Conservation (phyloP, 257 asterid species). For the Solanum ossicruentum region DNA sequence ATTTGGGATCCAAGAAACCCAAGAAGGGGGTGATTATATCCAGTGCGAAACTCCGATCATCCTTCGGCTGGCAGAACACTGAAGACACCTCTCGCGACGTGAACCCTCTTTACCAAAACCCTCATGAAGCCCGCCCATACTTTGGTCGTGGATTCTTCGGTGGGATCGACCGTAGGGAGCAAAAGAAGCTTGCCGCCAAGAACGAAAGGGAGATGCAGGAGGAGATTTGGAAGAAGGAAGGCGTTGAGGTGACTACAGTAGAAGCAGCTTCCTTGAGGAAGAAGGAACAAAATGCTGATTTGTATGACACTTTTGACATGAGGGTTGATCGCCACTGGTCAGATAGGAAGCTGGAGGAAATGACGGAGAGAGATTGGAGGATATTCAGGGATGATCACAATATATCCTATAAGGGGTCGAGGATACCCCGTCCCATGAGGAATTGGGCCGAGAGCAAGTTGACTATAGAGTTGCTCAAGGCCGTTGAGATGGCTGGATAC, state of each 20-base stretch:
- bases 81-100: conserved; percentile 47
- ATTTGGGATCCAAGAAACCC: conserved; percentile 36
- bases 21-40: conserved; percentile 26
- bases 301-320: conserved; percentile 39
- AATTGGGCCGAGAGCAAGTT: conserved; percentile 40
- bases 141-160: conserved; percentile 42
- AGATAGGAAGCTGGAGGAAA: conserved; percentile 13
- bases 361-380: neutral
- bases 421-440: conserved; percentile 50
- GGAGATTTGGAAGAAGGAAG: conserved; percentile 33
- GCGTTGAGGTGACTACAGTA: conserved; percentile 26
- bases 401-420: conserved; percentile 31
- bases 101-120: conserved; percentile 35
- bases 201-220: conserved; percentile 26
- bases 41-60: conserved; percentile 26
- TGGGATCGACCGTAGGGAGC: conserved; percentile 46
- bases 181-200: conserved; percentile 35
- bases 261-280: conserved; percentile 41
- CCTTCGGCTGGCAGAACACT: conserved; percentile 43
- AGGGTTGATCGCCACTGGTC: conserved; percentile 51
- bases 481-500: conserved; percentile 38
- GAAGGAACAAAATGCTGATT: conserved; percentile 42
- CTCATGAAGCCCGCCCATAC: conserved; percentile 30
- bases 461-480: conserved; percentile 30
- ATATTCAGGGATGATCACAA: neutral